Percentiles rank a stretch among this genome's conserved stretches.
These are phyloP conservation scores for Calocera cornea DNA, from an alignment of 768 basidiomycete species.

Conservation along the genomic window DNA sequence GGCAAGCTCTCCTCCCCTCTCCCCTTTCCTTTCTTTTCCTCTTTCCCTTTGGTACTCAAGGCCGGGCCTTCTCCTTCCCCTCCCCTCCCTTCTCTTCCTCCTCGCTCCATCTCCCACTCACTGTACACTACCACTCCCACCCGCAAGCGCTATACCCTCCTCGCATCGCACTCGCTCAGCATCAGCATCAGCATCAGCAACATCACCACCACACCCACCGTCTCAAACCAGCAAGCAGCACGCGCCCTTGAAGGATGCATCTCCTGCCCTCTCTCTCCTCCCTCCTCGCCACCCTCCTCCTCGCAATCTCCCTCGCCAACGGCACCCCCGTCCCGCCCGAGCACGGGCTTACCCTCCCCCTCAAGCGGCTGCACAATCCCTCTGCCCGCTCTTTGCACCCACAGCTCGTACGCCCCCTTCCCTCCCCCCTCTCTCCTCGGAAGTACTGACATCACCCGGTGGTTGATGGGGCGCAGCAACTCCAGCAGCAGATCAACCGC, in stretches of 20 bases:
- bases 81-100: not conserved
- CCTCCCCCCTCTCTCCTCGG: not conserved
- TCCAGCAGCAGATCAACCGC: conserved; percentile 61
- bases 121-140: conserved; percentile 6
- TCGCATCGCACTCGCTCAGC: no score
- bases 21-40: conserved; percentile 17
- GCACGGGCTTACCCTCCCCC: conserved; percentile 28
- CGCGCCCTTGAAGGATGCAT: conserved; percentile 40
- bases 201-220: conserved; percentile 6
- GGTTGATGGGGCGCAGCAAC: conserved; percentile 38
- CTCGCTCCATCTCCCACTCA: not conserved
- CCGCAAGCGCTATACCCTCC: conserved; percentile 14
- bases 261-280: conserved; percentile 37
- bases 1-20: not conserved
- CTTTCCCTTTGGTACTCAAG: conserved; percentile 15
- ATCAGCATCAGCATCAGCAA: no score
- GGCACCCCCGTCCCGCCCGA: not conserved
- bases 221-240: conserved; percentile 18
- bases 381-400: conserved; percentile 28
- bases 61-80: not conserved
- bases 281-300: conserved; percentile 40
- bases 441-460: not conserved
- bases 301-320: conserved; percentile 23
- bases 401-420: conserved; percentile 28
- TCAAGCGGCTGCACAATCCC: conserved; percentile 26